These are phyloP conservation scores for Spathaspora girioi DNA, from an alignment of 805 yeast genomes.

Conservation along the genomic window DNA sequence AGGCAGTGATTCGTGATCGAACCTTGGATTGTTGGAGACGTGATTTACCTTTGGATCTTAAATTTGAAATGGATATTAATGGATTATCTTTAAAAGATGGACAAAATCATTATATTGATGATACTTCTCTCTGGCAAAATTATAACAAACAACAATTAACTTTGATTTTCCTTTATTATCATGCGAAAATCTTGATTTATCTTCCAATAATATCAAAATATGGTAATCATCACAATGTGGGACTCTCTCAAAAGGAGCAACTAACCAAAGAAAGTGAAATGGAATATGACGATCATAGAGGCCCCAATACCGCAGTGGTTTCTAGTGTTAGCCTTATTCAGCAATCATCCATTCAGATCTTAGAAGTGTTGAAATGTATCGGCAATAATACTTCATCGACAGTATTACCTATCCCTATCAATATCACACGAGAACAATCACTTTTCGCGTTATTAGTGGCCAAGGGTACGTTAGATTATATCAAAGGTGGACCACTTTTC, in stretches of 20 bases:
- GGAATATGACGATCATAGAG: conserved; percentile 23
- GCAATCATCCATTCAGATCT: conserved; percentile 60
- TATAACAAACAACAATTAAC: conserved; percentile 47
- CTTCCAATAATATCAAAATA: conserved; percentile 39
- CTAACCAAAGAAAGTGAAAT: conserved; percentile 16
- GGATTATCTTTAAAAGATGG: conserved; percentile 40
- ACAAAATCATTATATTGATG: conserved; percentile 9
- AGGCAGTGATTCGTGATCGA: conserved; percentile 47
- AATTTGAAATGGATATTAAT: conserved; percentile 61
- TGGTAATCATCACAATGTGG: conserved; percentile 40
- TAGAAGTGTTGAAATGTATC: conserved; percentile 47
- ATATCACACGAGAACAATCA: conserved; percentile 58
- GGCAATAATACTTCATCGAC: conserved; percentile 30
- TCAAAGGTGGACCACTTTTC: conserved; percentile 76
- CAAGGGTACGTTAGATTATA: conserved; percentile 74
- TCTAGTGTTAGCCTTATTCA: conserved; percentile 65
- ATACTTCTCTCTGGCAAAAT: conserved; percentile 17
- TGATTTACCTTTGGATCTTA: conserved; percentile 58
- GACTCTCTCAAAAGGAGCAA: conserved; percentile 35
- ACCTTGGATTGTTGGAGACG: conserved; percentile 76
- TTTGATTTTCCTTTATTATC: conserved; percentile 44
- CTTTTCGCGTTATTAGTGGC: conserved; percentile 64
- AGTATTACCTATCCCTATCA: conserved; percentile 63
- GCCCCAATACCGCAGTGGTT: conserved; percentile 24
- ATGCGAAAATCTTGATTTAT: conserved; percentile 40